Conservation (phyloP, 495 filamentous ascomycete species). For the Ramalina intermedia region DNA sequence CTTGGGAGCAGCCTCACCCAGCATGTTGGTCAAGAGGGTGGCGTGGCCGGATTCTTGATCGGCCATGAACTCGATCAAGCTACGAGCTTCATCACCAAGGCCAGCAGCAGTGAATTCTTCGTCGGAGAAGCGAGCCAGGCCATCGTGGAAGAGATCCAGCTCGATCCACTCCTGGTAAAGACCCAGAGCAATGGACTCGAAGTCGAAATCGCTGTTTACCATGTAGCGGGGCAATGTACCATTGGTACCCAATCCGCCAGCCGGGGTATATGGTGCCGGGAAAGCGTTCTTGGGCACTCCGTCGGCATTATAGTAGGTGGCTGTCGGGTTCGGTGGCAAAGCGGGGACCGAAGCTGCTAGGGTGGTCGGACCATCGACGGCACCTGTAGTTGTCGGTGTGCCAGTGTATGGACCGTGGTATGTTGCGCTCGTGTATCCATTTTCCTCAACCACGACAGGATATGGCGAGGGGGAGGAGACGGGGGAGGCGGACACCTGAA, state of each 20-base stretch:
- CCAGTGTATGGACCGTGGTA: conserved; percentile 44
- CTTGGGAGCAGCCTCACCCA: conserved; percentile 56
- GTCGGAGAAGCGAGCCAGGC: conserved; percentile 52
- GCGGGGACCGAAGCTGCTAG: conserved; percentile 33
- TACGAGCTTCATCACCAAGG: conserved; percentile 51
- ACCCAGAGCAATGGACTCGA: conserved; percentile 41
- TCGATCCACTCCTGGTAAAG: conserved; percentile 58
- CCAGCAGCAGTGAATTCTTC: conserved; percentile 58
- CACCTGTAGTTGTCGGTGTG: conserved; percentile 42
- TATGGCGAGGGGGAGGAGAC: conserved; percentile 6
- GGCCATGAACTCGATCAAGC: conserved; percentile 71
- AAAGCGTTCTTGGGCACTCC: conserved; percentile 49
- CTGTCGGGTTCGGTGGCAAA: conserved; percentile 31
- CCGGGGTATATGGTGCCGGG: conserved; percentile 60
- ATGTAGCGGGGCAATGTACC: conserved; percentile 59
- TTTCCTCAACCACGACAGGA: conserved; percentile 5
- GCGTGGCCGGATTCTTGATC: conserved; percentile 74
- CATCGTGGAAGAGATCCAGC: conserved; percentile 74
- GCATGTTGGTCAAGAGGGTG: conserved; percentile 65
- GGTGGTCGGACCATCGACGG: conserved; percentile 36
- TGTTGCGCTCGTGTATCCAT: conserved; percentile 13
- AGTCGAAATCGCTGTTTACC: conserved; percentile 59
- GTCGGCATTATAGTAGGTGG: conserved; percentile 50
- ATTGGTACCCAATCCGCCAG: conserved; percentile 70
- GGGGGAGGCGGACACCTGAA: conserved; percentile 6